Base-by-base conservation (phyloP, 352 stramenopile species). In the Phytophthora palmivora region DNA sequence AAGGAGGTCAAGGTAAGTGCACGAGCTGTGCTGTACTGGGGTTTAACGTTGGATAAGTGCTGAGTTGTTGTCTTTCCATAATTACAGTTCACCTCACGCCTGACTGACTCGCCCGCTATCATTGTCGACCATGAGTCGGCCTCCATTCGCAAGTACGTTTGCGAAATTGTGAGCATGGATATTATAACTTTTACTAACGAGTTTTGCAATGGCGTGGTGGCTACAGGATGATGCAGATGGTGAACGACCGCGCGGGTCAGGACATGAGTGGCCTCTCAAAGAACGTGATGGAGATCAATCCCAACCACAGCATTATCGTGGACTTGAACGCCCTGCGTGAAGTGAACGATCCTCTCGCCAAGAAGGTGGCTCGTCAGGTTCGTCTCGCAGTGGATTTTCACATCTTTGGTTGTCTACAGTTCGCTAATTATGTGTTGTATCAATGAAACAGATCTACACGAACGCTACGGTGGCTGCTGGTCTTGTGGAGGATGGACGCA, bases 271-370 rank as follows among this genome's bases (percentile, higher is more conserved):
- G 76, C 8, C 68, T 82, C 24, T 76, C 75, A 50, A 98, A 99
- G 82, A 96, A 99, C 82, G 92, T 97, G 54, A 84, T 99, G 43
- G 96, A 99, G 77, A 91, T 99, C 62, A 99, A 99, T 89, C 94
- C 97, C 22, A 92, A 88, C 41, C 97, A 99, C 78, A 94, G 95
- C 47, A 97, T 99, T 59, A 96, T 99, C 58, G 79, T 98, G 11
- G 89, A 96, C 50, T 68, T 99, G 28, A 91, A 98, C 67, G 58
- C 73, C 47, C 73, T 99, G 43, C 88, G 88, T 15, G 81, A 90
- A 44, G 70, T 78, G 5, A 93, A 98, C 52, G 79, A 77, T 32
- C 67, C 94, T 33, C 84, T 97, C 2, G 88, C 89, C 2, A 75
- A 96, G 58, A 94, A 94, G 71, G 81, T 95, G 18, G 87, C 85